Evolutionary conservation across 768 basidiomycete genomes (phyloP).

Genomic region (Suillus spraguei): DNA sequence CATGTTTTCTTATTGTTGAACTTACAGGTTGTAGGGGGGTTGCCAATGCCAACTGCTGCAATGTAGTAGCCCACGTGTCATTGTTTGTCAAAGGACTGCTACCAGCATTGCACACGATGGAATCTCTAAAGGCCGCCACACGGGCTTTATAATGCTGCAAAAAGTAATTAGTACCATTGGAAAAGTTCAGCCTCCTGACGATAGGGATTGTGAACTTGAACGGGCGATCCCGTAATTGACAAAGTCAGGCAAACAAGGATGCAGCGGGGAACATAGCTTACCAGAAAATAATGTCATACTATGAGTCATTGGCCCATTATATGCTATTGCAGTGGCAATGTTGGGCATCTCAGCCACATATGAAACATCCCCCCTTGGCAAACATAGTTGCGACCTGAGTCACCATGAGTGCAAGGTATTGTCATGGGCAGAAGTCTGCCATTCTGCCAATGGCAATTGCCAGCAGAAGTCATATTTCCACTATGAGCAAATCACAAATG

Average conservation of each 20-base stretch:
- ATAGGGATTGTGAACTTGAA: constrained; percentile 45
- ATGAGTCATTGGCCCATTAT: too few species aligned
- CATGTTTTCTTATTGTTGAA: neutral
- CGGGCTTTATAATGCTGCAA: constrained; percentile 53
- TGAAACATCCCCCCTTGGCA: neutral
- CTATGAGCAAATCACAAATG: too few species aligned
- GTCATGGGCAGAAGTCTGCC: too few species aligned
- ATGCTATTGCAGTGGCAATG: too few species aligned
- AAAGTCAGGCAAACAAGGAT: constrained; percentile 49
- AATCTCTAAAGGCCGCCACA: too few species aligned
- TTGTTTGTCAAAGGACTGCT: constrained; percentile 44
- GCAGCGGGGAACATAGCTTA: constrained; percentile 39
- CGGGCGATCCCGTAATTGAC: constrained; percentile 45
- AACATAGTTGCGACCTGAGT: neutral
- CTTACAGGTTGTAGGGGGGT: constrained; percentile 54
- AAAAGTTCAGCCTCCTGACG: constrained; percentile 53
- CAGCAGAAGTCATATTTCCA: too few species aligned
- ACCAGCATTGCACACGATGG: too few species aligned
- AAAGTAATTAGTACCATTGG: constrained; percentile 46
- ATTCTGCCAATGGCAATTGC: too few species aligned
- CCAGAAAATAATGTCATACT: neutral
- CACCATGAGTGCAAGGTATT: neutral
- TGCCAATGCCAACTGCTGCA: constrained; percentile 54
- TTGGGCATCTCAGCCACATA: neutral
- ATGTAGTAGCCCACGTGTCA: constrained; percentile 32